phyloP scores from a whole-genome alignment of 352 stramenopile genomes.

The Phytophthora foliorum region DNA sequence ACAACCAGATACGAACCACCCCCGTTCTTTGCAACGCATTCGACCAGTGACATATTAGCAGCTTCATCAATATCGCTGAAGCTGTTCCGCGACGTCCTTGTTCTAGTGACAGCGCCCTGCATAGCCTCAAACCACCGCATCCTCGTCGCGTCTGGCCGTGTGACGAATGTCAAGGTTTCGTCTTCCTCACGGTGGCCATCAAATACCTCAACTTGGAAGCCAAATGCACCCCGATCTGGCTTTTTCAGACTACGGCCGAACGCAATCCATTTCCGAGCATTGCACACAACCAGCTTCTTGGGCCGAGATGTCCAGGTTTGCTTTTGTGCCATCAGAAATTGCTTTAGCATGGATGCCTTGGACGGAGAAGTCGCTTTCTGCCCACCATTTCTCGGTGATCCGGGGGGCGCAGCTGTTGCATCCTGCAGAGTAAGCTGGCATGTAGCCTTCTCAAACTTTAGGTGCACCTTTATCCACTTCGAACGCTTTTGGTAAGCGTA shows the following conservation, averaged over 20 bases:
- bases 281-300: constrained; percentile 78
- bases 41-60: constrained; percentile 65
- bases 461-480: constrained; percentile 77
- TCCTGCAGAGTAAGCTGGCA: constrained; percentile 65
- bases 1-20: constrained; percentile 57
- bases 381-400: constrained; percentile 9
- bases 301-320: constrained; percentile 65
- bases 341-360: constrained; percentile 56
- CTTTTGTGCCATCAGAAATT: constrained; percentile 69
- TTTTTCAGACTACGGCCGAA: constrained; percentile 82
- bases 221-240: constrained; percentile 68
- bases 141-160: constrained; percentile 58
- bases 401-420: constrained; percentile 14
- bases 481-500: constrained; percentile 81
- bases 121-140: constrained; percentile 74
- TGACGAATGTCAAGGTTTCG: constrained; percentile 82
- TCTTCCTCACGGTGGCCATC: constrained; percentile 79
- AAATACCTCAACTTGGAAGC: constrained; percentile 85
- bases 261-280: constrained; percentile 79
- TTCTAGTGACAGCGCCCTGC: constrained; percentile 54
- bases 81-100: constrained; percentile 57
- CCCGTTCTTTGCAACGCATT: constrained; percentile 69
- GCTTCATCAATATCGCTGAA: constrained; percentile 74
- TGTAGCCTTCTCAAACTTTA: constrained; percentile 78
- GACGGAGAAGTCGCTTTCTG: constrained; percentile 35